Percentiles rank a stretch among this genome's conserved stretches.
phyloP scores from a whole-genome alignment of 768 basidiomycete genomes.

The Tylopilus rubrobrunneus region DNA sequence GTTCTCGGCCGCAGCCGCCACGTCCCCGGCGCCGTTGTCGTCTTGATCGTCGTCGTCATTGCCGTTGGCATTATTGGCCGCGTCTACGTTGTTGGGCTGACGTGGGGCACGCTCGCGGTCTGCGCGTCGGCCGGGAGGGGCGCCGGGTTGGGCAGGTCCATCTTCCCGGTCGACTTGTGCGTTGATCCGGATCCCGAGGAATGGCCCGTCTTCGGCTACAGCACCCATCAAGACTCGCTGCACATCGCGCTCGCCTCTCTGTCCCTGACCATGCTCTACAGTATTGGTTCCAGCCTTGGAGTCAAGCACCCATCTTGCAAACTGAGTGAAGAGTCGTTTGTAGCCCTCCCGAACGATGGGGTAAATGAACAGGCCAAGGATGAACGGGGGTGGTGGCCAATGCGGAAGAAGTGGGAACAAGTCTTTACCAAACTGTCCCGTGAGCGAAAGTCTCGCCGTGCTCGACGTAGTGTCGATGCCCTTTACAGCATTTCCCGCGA shows the following conservation, averaged over 20 bases:
- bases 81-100: slow-evolving; percentile 12
- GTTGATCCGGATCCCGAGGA: slow-evolving; percentile 28
- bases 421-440: slow-evolving; percentile 6
- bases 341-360: slow-evolving; percentile 48
- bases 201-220: slow-evolving; percentile 26
- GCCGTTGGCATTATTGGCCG: background rate
- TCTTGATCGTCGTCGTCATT: slow-evolving; percentile 3
- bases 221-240: slow-evolving; percentile 24
- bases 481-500: slow-evolving; percentile 4
- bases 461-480: background rate
- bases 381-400: slow-evolving; percentile 62
- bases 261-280: slow-evolving; percentile 12
- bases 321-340: slow-evolving; percentile 34
- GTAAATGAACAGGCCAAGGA: slow-evolving; percentile 50
- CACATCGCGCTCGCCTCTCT: slow-evolving; percentile 10
- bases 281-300: slow-evolving; percentile 13
- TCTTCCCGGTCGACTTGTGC: slow-evolving; percentile 34
- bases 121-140: slow-evolving; percentile 9
- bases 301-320: slow-evolving; percentile 45
- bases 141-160: slow-evolving; percentile 10
- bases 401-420: slow-evolving; percentile 28
- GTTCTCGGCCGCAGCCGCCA: slow-evolving; percentile 52
- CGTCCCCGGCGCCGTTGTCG: slow-evolving; percentile 23
- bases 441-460: background rate
- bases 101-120: slow-evolving; percentile 11